Evolutionary conservation across 1,284 basidiomycete species (phyloP).

Genomic region (Pascua sp.): DNA sequence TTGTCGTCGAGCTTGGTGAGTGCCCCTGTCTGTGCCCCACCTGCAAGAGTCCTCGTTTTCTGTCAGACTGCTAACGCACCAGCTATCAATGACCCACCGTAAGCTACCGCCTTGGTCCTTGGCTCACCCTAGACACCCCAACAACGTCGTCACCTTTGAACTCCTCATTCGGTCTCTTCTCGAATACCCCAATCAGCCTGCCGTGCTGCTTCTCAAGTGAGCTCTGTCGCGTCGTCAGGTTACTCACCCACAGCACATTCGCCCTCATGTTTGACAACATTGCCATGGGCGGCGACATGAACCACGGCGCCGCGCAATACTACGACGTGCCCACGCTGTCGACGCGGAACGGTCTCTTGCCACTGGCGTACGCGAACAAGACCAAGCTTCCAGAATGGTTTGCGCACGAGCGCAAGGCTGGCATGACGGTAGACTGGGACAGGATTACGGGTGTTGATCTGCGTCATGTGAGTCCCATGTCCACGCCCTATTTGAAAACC

Average conservation of each 20-base stretch:
- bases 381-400: slow-evolving; percentile 27
- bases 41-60: no score
- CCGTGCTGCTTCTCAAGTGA: slow-evolving; percentile 20
- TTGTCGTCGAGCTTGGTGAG: slow-evolving; percentile 31
- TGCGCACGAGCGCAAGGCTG: no score
- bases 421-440: slow-evolving; percentile 3
- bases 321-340: slow-evolving; percentile 44
- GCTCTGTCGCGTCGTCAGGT: no score
- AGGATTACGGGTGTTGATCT: no score
- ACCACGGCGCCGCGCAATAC: slow-evolving; percentile 34
- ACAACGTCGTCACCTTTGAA: slow-evolving; percentile 8
- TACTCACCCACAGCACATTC: no score
- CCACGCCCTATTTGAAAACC: slow-evolving; percentile 6
- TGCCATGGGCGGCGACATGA: slow-evolving; percentile 37
- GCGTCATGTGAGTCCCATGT: not conserved
- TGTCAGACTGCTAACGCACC: not conserved
- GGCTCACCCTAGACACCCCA: no score
- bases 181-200: not conserved
- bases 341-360: slow-evolving; percentile 36
- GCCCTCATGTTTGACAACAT: slow-evolving; percentile 36
- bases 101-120: no score
- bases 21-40: not conserved
- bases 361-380: slow-evolving; percentile 17
- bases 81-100: slow-evolving; percentile 38
- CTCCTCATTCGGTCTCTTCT: slow-evolving; percentile 13